A percentile compares a stretch with the other conserved stretches of the same genome.
phyloP scores from a whole-genome alignment of 257 asterid genomes.

The Przewalskia tangutica region DNA sequence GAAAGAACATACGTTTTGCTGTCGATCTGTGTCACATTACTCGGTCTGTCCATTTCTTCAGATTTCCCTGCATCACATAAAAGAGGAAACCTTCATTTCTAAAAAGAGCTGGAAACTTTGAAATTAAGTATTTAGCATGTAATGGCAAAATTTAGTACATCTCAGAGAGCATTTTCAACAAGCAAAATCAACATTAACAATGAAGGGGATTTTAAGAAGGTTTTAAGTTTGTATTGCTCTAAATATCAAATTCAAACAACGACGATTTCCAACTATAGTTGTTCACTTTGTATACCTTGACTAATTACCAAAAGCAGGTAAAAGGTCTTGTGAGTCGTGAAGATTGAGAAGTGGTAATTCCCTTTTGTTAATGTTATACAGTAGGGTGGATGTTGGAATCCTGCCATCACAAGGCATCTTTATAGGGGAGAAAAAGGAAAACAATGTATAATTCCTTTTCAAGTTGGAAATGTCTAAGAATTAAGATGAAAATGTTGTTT shows the following conservation, averaged over 20 bases:
- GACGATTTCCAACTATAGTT: background rate
- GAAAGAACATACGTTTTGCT: conserved; percentile 27
- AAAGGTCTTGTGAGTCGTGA: no score
- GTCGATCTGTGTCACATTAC: conserved; percentile 29
- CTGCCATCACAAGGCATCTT: background rate
- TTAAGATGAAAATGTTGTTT: background rate
- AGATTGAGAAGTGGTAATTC: no score
- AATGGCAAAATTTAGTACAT: background rate
- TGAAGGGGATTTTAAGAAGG: no score
- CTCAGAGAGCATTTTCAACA: background rate
- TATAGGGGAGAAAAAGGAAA: background rate
- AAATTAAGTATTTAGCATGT: background rate
- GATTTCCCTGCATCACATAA: conserved; percentile 33
- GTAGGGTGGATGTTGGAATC: background rate
- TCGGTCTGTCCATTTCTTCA: conserved; percentile 27
- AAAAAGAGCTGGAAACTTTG: background rate
- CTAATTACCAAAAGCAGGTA: no score
- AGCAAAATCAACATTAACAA: background rate
- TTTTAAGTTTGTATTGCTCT: no score
- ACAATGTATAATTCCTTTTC: background rate
- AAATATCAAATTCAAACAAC: no score
- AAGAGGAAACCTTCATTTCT: background rate
- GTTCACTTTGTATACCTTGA: background rate
- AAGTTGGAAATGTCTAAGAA: background rate
- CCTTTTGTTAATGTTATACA: background rate